Base-by-base conservation (phyloP, 805 yeast species). In the Kregervanrija pseudodelftensis region DNA sequence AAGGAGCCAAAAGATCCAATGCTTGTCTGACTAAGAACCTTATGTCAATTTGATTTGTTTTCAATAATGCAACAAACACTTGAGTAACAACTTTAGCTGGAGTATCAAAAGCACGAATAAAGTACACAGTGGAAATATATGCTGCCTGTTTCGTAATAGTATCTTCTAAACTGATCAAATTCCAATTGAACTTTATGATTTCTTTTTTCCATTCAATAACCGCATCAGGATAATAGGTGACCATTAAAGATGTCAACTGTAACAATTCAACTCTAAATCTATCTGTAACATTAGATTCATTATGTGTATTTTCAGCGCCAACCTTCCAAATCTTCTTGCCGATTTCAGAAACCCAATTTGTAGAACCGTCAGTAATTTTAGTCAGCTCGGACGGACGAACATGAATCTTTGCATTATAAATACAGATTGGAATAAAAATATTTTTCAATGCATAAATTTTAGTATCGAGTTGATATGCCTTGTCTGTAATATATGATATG, bases 161-260 rank as follows among this genome's bases (percentile, higher is more conserved):
- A 59, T 93, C 99, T 50, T 90, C 97, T 31, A 90, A 67, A 53
- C 87, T 87, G 57, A 93, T 82, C 56, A 82, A 85, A 53, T 86
- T 85, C 99, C 99, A 93, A 54, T 89, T 85, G 66, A 89, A 93
- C 61, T 87, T 88, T 61, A 93, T 87, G 37, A 93, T 79, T 54
- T 89, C 95, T 58, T 88, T 91, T 37, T 85, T 72, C 52, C 76
- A 72, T 12, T 78, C 83, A 8, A 74, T 66, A 22, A 87, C 72
- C 10, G 71, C 63, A 0, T 66, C 61, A 0, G 95, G 80, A 1
- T 85, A 80, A 64, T 79, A 76, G 56, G 81, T 80, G 22, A 89
- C 76, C 37, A 93, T 65, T 37, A 84, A 65, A 0, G 96, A 80
- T 0, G 98, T 84, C 58, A 89, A 63, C 52, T 90, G 95, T 16